Percentiles rank a stretch among this genome's conserved stretches.
phyloP scores from a whole-genome alignment of 2,329 filamentous ascomycete genomes.

The Fusarium oxysporum region DNA sequence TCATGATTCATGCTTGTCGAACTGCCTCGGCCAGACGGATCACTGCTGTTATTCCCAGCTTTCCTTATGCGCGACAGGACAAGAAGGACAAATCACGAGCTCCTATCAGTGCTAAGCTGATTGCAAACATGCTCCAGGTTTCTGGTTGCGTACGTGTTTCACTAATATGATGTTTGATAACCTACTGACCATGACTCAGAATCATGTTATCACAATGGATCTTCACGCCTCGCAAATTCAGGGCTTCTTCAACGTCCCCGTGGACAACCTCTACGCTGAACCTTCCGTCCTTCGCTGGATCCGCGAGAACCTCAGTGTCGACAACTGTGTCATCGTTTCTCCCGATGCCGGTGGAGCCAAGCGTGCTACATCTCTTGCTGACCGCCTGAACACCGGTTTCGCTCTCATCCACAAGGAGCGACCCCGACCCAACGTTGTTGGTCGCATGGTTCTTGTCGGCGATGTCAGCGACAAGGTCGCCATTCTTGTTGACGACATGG shows the following conservation, averaged over 20 bases:
- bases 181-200: slow-evolving; percentile 43
- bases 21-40: slow-evolving; percentile 81
- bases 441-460: slow-evolving; percentile 93
- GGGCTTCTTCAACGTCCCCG: slow-evolving; percentile 89
- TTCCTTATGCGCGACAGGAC: slow-evolving; percentile 95
- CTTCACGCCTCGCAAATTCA: slow-evolving; percentile 94
- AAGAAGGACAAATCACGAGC: slow-evolving; percentile 95
- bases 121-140: slow-evolving; percentile 97
- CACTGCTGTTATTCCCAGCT: slow-evolving; percentile 95
- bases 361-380: slow-evolving; percentile 91
- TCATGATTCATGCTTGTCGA: slow-evolving; percentile 95
- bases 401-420: slow-evolving; percentile 98
- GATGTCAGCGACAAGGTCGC: slow-evolving; percentile 91
- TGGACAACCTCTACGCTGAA: slow-evolving; percentile 89
- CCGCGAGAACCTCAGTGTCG: slow-evolving; percentile 81
- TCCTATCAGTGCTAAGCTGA: slow-evolving; percentile 95
- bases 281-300: slow-evolving; percentile 94
- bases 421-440: slow-evolving; percentile 85
- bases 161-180: neutral
- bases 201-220: slow-evolving; percentile 89
- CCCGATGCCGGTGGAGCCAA: slow-evolving; percentile 96
- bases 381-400: slow-evolving; percentile 89
- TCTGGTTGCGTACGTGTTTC: slow-evolving; percentile 74
- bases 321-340: slow-evolving; percentile 92
- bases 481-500: slow-evolving; percentile 98